Percentiles rank a stretch among this genome's conserved stretches.
Conservation (phyloP, 345 rosid species). For the Nephelium lappaceum region DNA sequence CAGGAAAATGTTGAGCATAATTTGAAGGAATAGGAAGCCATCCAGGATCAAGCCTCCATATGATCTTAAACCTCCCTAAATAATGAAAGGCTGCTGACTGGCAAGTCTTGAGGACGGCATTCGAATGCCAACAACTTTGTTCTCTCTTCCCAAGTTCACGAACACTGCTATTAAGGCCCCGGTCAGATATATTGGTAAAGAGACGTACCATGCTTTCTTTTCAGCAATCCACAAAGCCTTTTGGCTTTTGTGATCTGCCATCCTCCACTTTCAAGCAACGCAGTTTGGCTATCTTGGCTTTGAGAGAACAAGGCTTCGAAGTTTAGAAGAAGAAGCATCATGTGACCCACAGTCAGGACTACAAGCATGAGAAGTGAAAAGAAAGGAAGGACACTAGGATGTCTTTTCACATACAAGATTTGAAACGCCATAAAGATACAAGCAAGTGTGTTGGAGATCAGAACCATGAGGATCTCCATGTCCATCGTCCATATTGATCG, state of each 20-base stretch:
- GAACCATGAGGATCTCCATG: constrained; percentile 47
- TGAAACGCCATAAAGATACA: constrained; percentile 47
- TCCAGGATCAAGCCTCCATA: constrained; percentile 50
- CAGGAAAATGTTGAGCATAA: constrained; percentile 45
- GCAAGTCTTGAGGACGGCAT: background rate
- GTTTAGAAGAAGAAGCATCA: constrained; percentile 44
- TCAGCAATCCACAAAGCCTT: constrained; percentile 43
- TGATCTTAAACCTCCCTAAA: constrained; percentile 35
- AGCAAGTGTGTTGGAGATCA: constrained; percentile 45
- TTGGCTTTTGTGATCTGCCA: constrained; percentile 30
- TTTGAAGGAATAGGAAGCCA: constrained; percentile 53
- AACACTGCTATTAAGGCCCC: constrained; percentile 43
- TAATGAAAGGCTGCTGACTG: constrained; percentile 9
- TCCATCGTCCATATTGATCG: constrained; percentile 49
- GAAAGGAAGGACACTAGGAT: constrained; percentile 40
- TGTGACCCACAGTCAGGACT: constrained; percentile 45
- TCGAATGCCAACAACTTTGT: background rate
- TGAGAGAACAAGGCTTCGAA: constrained; percentile 39
- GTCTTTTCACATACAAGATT: constrained; percentile 40
- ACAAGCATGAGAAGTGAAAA: constrained; percentile 53
- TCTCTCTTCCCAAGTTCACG: constrained; percentile 16
- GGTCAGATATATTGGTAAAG: constrained; percentile 33
- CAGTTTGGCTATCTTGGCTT: constrained; percentile 1
- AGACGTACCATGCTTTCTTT: constrained; percentile 37
- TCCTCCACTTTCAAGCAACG: constrained; percentile 34